Evolutionary conservation across 495 filamentous ascomycete species (phyloP), one percentile per base, ranked within the genome.

Genomic region (Annulohypoxylon nitens): DNA sequence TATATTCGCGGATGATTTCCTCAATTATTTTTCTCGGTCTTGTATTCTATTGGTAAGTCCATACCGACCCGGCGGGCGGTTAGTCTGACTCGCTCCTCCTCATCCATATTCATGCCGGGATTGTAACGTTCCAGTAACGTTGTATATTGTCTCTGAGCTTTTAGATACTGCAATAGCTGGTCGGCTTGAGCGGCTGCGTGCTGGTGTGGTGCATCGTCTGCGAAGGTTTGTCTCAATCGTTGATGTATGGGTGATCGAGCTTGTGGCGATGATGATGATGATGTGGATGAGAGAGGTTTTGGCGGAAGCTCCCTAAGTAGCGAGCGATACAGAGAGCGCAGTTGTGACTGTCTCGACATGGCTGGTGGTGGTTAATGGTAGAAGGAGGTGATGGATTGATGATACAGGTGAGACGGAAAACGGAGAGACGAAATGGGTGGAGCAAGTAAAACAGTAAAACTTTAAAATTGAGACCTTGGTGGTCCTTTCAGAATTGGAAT

Each of bases 291-390:
- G 78, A 90, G 81, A 2, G 84, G 82, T 48, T 88, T 89, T 50
- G 90, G 88, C 18, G 96, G 95, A 33, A 98, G 90, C 83, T 98
- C 95, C 81, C 94, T 93, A 61, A 98, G 93, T 80, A 99, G 85
- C 20, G 90, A 87, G 75, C 96, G 93, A 86, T 99, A 99, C 78
- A 97, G 85, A 50, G 93, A 88, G 78, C 92, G 93, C 55, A 91
- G 80, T 76, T 87, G 87, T 34, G 82, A 71, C 51, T 80, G 69
- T 41, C 74, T 79, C 9, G 79, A 74, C 80, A 81, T 82, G 18
- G 25, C 67, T 67, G n/a, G 25, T 50, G 11, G 12, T 63, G 2
- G 20, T 33, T 26, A 6, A 25, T 16, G 8, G 23, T 30, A 11
- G 23, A 33, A 37, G 11, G 6, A 25, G 23, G 20, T 12, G 23